Base-by-base conservation (phyloP, 2,329 filamentous ascomycete genomes). In the Trichoderma guizhouense region DNA sequence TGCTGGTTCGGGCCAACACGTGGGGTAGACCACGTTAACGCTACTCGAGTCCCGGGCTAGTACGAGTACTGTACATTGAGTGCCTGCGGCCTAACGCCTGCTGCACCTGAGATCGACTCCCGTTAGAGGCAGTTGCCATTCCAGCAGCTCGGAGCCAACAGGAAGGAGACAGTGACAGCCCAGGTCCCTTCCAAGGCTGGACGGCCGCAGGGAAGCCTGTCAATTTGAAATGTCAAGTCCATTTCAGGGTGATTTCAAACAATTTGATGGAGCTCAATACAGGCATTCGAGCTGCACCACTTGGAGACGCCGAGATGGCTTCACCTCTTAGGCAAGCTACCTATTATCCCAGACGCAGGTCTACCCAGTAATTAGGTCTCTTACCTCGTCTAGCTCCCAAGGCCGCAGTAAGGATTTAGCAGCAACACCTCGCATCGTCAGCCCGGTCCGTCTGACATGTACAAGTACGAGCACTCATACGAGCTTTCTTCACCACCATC, bases 81-180 rank as follows among this genome's bases (percentile, higher is more conserved):
- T 60, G 36, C 55, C 55, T 18, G 39, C 47, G 11, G 39, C 7
- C 62, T 53, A 53, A 65, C 62, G 62, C 61, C 55, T 60, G 34
- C 57, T 53, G 47, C 47, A 26, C 39, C 34, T 51, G 39, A n/a
- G 66, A 69, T 53, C 43, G 63, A 66, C 60, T 43, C 24, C 34
- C 21, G n/a, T 62, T 24, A 62, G 55, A 60, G 14, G 58, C 58
- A 39, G 21, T 34, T 24, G 28, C 55, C 55, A 64, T 51, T 70
- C 58, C 58, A 70, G 47, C 55, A 53, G 69, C 24, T 30, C 24
- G 51, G 71, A 60, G 60, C 71, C 71, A 72, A 72, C 65, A 36
- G 58, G 64, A 72, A 69, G 26, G 71, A 57, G 47, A 43, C 43
- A 30, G 71, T 72, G 71, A 69, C 71, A 72, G 43, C 62, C 43